Evolutionary conservation across 192 early-diverging fungal genomes (phyloP).

Genomic region (Coemansia guatemalensis): DNA sequence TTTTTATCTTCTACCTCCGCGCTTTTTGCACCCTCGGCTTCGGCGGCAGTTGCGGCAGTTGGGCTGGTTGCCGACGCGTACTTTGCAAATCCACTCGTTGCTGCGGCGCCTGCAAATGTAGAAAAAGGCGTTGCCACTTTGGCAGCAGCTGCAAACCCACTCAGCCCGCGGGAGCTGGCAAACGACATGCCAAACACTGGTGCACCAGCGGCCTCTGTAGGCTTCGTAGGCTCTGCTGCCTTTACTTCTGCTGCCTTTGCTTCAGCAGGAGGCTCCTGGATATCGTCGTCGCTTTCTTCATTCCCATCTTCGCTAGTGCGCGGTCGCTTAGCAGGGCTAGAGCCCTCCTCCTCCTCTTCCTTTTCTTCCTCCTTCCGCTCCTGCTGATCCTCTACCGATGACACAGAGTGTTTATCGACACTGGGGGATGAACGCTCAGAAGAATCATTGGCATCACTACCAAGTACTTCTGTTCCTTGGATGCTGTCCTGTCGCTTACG

Average conservation of each 20-base stretch:
- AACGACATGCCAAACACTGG: constrained; percentile 31
- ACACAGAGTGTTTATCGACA: neutral
- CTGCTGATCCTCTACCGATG: neutral
- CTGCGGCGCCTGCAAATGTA: constrained; percentile 8
- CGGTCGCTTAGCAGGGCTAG: constrained; percentile 49
- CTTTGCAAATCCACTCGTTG: constrained; percentile 42
- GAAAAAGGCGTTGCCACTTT: constrained; percentile 33
- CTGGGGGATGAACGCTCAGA: neutral
- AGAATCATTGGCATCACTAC: neutral
- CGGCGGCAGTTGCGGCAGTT: constrained; percentile 4
- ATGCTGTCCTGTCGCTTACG: constrained; percentile 54
- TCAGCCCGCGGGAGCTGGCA: constrained; percentile 17
- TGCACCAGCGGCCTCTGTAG: constrained; percentile 1
- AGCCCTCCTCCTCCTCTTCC: constrained; percentile 7
- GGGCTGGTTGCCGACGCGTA: constrained; percentile 26
- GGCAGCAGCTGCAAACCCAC: constrained; percentile 42
- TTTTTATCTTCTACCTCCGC: neutral
- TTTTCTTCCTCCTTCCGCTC: neutral
- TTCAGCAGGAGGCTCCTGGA: neutral
- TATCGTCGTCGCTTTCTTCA: constrained; percentile 13
- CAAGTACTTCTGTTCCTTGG: constrained; percentile 4
- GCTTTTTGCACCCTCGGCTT: constrained; percentile 4
- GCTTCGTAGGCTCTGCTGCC: constrained; percentile 9
- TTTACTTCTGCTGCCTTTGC: constrained; percentile 1
- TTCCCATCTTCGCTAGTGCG: constrained; percentile 41